Percentiles rank a stretch among this genome's conserved stretches.
Conservation (phyloP, 2,329 filamentous ascomycete genomes). For the Pseudocercospora musae region DNA sequence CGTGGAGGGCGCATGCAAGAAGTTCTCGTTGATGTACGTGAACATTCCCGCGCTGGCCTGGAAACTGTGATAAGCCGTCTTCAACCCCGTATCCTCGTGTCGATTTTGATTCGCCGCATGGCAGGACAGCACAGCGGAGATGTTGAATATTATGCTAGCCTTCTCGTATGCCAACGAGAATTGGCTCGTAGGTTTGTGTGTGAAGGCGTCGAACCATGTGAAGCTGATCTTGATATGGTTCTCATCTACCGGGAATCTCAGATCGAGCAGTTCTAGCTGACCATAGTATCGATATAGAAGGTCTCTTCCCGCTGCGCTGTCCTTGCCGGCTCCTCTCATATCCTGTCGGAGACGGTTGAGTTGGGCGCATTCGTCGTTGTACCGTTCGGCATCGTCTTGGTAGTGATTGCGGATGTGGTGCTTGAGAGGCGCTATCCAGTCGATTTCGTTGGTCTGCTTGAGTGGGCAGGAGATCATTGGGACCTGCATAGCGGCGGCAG, state of each 20-base stretch:
- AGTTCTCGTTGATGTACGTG: constrained; percentile 99
- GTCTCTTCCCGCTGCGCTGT: constrained; percentile 89
- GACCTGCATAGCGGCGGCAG: constrained; percentile 67
- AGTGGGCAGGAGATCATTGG: constrained; percentile 95
- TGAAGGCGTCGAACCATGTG: constrained; percentile 99
- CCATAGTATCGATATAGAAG: constrained; percentile 96
- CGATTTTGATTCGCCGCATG: constrained; percentile 92
- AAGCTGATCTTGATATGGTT: constrained; percentile 99
- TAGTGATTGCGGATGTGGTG: constrained; percentile 90
- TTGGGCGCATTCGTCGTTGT: constrained; percentile 90
- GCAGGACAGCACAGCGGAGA: constrained; percentile 92
- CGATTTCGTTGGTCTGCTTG: constrained; percentile 93
- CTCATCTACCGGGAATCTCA: constrained; percentile 95
- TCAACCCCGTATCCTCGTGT: constrained; percentile 86
- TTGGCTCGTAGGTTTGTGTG: constrained; percentile 93
- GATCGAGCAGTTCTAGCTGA: constrained; percentile 88
- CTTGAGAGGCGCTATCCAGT: constrained; percentile 93
- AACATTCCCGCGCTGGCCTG: constrained; percentile 99
- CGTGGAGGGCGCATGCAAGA: constrained; percentile 93
- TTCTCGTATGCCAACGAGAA: constrained; percentile 98
- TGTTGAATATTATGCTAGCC: constrained; percentile 99
- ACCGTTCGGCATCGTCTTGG: constrained; percentile 93
- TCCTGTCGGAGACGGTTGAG: constrained; percentile 95
- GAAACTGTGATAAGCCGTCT: constrained; percentile 96
- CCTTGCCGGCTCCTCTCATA: constrained; percentile 94